Evolutionary conservation across 768 basidiomycete genomes (phyloP).

Genomic region (Russula dissimulans): DNA sequence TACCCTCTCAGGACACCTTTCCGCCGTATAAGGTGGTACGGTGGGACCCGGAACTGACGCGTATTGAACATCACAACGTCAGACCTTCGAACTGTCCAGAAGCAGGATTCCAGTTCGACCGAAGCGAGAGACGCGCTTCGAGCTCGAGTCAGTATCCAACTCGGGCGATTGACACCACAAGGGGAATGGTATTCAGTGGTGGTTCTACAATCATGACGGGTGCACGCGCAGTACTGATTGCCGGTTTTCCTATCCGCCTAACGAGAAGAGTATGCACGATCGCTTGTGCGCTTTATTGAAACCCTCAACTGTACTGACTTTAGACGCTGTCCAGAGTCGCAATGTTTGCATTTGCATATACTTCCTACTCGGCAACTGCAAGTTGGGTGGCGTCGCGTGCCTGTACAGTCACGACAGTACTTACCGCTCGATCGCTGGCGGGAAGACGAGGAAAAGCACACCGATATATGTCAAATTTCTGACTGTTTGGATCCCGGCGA

Average conservation of each 20-base stretch:
- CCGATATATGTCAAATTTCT: background rate
- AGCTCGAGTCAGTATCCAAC: constrained; percentile 39
- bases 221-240: constrained; percentile 37
- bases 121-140: constrained; percentile 20
- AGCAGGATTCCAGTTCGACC: constrained; percentile 23
- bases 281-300: constrained; percentile 34
- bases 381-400: constrained; percentile 32
- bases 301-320: background rate
- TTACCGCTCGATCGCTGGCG: constrained; percentile 43
- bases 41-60: too few species aligned
- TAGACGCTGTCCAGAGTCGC: constrained; percentile 30
- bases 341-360: constrained; percentile 41
- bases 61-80: too few species aligned
- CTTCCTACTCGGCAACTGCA: constrained; percentile 34
- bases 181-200: constrained; percentile 45
- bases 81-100: constrained; percentile 14
- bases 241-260: constrained; percentile 44
- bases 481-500: background rate
- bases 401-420: constrained; percentile 42
- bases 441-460: constrained; percentile 17
- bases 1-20: too few species aligned
- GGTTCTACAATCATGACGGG: constrained; percentile 47
- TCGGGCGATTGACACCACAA: constrained; percentile 44
- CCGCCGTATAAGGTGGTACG: background rate
- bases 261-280: constrained; percentile 45